These are phyloP conservation scores for Phylloboletellus chloephorus DNA, from an alignment of 1,284 basidiomycete genomes.

Conservation along the genomic window DNA sequence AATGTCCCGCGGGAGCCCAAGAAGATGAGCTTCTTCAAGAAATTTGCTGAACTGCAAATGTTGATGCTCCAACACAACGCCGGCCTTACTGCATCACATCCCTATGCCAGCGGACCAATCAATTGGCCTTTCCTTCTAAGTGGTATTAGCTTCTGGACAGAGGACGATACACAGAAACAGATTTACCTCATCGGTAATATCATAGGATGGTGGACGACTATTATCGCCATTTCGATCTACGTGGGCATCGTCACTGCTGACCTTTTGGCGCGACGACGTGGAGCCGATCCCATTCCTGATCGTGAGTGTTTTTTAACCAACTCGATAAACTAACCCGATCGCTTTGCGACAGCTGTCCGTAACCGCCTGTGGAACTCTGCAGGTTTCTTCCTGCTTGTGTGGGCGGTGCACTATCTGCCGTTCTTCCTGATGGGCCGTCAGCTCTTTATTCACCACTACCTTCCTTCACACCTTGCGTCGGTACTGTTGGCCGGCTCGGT, in stretches of 20 bases:
- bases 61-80: slow-evolving; percentile 98
- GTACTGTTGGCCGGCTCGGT: slow-evolving; percentile 89
- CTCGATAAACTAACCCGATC: slow-evolving; percentile 4
- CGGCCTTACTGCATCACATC: slow-evolving; percentile 90
- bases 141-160: slow-evolving; percentile 98
- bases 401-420: slow-evolving; percentile 94
- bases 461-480: slow-evolving; percentile 90
- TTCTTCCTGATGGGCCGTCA: slow-evolving; percentile 99
- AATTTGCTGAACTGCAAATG: slow-evolving; percentile 90
- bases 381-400: slow-evolving; percentile 92
- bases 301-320: slow-evolving; percentile 47
- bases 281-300: slow-evolving; percentile 80
- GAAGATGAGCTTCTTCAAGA: slow-evolving; percentile 87
- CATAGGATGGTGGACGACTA: slow-evolving; percentile 92
- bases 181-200: slow-evolving; percentile 97
- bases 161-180: slow-evolving; percentile 79
- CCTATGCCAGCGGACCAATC: slow-evolving; percentile 90
- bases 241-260: slow-evolving; percentile 89
- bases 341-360: slow-evolving; percentile 59
- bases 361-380: slow-evolving; percentile 92
- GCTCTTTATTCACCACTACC: slow-evolving; percentile 96
- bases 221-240: slow-evolving; percentile 81
- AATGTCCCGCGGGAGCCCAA: slow-evolving; percentile 63
- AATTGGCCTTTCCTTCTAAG: slow-evolving; percentile 97
- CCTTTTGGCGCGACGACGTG: slow-evolving; percentile 80